Evolutionary conservation across 139 green algal species (phyloP).

Genomic region (Spirogloea muscicola): DNA sequence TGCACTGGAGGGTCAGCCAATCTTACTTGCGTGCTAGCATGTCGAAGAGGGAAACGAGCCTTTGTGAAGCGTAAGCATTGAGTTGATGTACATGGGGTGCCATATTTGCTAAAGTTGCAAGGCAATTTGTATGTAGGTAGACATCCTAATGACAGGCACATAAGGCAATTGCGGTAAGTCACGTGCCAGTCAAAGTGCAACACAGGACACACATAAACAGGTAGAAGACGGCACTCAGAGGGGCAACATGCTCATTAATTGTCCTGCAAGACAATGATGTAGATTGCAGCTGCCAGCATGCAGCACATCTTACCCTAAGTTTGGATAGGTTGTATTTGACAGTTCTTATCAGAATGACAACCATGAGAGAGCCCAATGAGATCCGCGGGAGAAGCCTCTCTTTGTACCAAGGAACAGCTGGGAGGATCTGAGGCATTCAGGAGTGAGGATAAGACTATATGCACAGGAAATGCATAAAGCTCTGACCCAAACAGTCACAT

Average conservation of each 20-base stretch:
- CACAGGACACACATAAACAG: no score
- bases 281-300: background rate
- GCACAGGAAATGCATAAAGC: constrained; percentile 1
- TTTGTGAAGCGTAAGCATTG: constrained; percentile 69
- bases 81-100: constrained; percentile 67
- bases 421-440: constrained; percentile 10
- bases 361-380: constrained; percentile 70
- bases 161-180: background rate
- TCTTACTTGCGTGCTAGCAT: constrained; percentile 44
- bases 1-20: background rate
- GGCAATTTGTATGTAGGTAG: constrained; percentile 84
- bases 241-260: background rate
- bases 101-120: constrained; percentile 80
- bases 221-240: background rate
- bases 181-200: no score
- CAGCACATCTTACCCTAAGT: constrained; percentile 36
- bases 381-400: constrained; percentile 63
- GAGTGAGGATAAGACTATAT: background rate
- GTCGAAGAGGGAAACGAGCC: constrained; percentile 68
- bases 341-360: constrained; percentile 70
- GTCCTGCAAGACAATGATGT: background rate
- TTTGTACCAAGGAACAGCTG: constrained; percentile 68
- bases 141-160: constrained; percentile 61
- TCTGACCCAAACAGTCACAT: no score
- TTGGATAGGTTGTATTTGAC: constrained; percentile 65